A percentile compares a stretch with the other conserved stretches of the same genome.
Evolutionary conservation across 345 rosid genomes (phyloP).

Genomic region (Diplotaxis tenuifolia): DNA sequence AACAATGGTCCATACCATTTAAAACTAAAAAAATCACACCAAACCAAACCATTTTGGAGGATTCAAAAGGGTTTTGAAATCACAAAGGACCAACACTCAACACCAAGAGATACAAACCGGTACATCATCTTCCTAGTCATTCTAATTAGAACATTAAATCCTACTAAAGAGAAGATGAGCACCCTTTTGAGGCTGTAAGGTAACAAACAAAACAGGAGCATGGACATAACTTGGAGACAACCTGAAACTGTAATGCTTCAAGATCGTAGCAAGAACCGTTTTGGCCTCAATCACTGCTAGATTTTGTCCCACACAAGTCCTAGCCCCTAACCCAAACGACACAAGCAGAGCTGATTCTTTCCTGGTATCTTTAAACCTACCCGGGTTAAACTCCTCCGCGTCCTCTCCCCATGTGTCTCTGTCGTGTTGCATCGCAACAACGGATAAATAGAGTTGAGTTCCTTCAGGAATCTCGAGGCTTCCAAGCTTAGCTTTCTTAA

Average conservation of each 20-base stretch:
- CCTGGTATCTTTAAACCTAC: conserved; percentile 51
- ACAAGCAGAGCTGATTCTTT: conserved; percentile 47
- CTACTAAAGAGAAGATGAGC: conserved; percentile 58
- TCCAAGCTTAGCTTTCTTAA: conserved; percentile 50
- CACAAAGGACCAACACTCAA: too few species aligned
- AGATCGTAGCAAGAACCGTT: conserved; percentile 53
- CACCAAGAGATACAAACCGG: not conserved
- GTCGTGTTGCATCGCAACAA: conserved; percentile 58
- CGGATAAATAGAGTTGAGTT: conserved; percentile 54
- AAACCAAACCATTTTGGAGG: too few species aligned
- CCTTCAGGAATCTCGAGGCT: conserved; percentile 55
- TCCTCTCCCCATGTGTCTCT: conserved; percentile 68
- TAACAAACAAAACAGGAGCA: conserved; percentile 56
- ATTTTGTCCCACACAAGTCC: conserved; percentile 57
- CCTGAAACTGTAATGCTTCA: conserved; percentile 44
- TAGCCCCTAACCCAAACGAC: conserved; percentile 65
- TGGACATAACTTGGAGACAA: conserved; percentile 67
- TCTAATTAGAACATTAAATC: conserved; percentile 9
- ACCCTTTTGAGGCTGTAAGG: conserved; percentile 67
- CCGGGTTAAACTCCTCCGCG: conserved; percentile 61
- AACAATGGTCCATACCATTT: too few species aligned
- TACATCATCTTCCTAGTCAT: not conserved
- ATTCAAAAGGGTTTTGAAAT: too few species aligned
- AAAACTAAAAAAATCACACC: too few species aligned
- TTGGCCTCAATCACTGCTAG: conserved; percentile 56